Conservation (phyloP, 176 grass and related monocot genomes). For the Carex pumila region DNA sequence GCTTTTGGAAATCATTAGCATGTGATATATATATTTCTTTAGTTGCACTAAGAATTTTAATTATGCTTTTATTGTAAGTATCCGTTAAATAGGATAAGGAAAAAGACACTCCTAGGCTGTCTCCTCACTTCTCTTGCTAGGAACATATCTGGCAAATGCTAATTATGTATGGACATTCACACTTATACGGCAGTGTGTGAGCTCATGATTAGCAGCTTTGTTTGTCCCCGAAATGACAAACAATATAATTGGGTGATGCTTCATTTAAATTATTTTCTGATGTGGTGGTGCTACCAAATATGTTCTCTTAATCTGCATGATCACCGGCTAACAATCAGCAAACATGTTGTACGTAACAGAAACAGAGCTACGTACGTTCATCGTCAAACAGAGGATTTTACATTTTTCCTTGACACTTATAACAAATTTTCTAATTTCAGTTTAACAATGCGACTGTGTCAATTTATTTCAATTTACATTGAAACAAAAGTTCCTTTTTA, state of each 20-base stretch:
- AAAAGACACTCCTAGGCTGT: constrained; percentile 13
- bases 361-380: neutral
- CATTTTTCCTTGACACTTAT: neutral
- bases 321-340: neutral
- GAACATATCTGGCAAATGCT: constrained; percentile 9
- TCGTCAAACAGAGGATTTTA: neutral
- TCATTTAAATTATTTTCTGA: neutral
- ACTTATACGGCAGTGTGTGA: neutral
- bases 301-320: neutral
- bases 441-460: neutral
- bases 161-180: neutral
- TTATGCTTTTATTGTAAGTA: constrained; percentile 1
- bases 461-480: neutral
- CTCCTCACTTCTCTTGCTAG: neutral
- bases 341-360: neutral
- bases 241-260: neutral
- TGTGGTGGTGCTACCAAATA: neutral
- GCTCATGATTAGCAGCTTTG: neutral
- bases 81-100: neutral
- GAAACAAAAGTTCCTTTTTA: neutral
- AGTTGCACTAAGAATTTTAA: constrained; percentile 2
- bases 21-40: neutral
- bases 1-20: constrained; percentile 26
- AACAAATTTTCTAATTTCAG: neutral
- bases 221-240: neutral